Conservation (phyloP, 2,329 filamentous ascomycete species). For the Thelonectria olida region DNA sequence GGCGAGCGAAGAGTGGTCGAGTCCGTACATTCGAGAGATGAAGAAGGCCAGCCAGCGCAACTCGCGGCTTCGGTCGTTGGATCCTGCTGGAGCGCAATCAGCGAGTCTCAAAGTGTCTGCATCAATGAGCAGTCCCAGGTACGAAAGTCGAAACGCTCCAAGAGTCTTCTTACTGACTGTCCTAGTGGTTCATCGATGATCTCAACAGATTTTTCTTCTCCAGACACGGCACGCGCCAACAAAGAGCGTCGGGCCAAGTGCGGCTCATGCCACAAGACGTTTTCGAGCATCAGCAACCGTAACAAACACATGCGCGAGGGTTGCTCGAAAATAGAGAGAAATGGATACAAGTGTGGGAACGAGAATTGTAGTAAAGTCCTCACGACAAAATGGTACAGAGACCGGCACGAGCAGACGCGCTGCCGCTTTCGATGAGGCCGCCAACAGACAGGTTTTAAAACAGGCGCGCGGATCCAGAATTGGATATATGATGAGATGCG, state of each 20-base stretch:
- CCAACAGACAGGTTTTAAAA: neutral
- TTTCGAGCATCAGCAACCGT: conserved; percentile 43
- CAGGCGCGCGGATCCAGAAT: conserved; percentile 1
- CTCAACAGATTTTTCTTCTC: conserved; percentile 18
- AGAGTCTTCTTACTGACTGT: neutral
- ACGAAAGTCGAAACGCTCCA: neutral
- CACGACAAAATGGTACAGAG: conserved; percentile 43
- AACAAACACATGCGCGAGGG: conserved; percentile 45
- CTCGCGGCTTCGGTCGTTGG: conserved; percentile 9
- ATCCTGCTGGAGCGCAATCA: neutral
- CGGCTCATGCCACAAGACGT: conserved; percentile 39
- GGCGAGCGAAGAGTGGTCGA: conserved; percentile 12
- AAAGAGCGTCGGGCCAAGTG: conserved; percentile 29
- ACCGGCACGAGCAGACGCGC: conserved; percentile 39
- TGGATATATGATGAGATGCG: neutral
- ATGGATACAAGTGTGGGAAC: conserved; percentile 39
- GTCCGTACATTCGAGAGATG: conserved; percentile 26
- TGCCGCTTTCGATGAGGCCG: conserved; percentile 34
- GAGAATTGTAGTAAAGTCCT: conserved; percentile 35
- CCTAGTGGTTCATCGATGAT: conserved; percentile 18
- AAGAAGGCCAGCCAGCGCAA: conserved; percentile 23
- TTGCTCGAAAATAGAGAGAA: conserved; percentile 36
- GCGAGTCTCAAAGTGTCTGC: neutral
- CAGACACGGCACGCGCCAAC: conserved; percentile 13
- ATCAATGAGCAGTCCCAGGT: conserved; percentile 25